A percentile compares a stretch with the other conserved stretches of the same genome.
phyloP scores from a whole-genome alignment of 1,139 yeast species.

The Zygosaccharomyces pseudobailii region DNA sequence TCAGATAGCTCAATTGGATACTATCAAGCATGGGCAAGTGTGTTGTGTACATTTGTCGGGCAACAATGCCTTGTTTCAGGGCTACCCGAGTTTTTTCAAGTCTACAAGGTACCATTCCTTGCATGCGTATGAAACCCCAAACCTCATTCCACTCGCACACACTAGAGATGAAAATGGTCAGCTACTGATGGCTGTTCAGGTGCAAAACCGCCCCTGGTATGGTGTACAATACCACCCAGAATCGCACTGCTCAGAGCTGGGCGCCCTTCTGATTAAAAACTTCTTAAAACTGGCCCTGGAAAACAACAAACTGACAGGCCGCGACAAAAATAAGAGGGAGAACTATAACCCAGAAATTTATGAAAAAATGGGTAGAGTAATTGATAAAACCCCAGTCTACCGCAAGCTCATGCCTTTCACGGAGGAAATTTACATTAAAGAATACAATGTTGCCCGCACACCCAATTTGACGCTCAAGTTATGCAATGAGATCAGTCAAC shows the following conservation, averaged over 20 bases:
- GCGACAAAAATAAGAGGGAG: conserved; percentile 10
- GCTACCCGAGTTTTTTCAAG: conserved; percentile 43
- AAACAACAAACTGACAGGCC: conserved; percentile 35
- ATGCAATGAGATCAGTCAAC: conserved; percentile 19
- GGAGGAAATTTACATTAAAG: conserved; percentile 4
- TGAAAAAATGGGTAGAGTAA: conserved; percentile 14
- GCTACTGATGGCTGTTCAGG: conserved; percentile 77
- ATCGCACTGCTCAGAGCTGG: conserved; percentile 75
- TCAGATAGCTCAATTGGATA: conserved; percentile 45
- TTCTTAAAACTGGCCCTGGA: conserved; percentile 54
- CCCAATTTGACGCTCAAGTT: conserved; percentile 22
- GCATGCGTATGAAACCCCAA: conserved; percentile 32
- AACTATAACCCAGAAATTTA: not conserved
- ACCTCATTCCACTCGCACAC: conserved; percentile 53
- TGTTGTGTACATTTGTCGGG: conserved; percentile 41
- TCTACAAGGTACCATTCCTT: conserved; percentile 90
- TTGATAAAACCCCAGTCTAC: conserved; percentile 22
- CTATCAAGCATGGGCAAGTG: conserved; percentile 83
- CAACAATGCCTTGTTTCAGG: conserved; percentile 40
- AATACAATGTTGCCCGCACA: conserved; percentile 10
- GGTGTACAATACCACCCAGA: conserved; percentile 99
- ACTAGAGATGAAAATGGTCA: conserved; percentile 39
- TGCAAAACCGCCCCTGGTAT: conserved; percentile 59
- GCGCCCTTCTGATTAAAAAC: conserved; percentile 53
- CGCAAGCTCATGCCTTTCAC: not conserved